These are phyloP conservation scores for Cercospora sp. DNA, from an alignment of 2,329 filamentous ascomycete genomes.

Conservation along the genomic window DNA sequence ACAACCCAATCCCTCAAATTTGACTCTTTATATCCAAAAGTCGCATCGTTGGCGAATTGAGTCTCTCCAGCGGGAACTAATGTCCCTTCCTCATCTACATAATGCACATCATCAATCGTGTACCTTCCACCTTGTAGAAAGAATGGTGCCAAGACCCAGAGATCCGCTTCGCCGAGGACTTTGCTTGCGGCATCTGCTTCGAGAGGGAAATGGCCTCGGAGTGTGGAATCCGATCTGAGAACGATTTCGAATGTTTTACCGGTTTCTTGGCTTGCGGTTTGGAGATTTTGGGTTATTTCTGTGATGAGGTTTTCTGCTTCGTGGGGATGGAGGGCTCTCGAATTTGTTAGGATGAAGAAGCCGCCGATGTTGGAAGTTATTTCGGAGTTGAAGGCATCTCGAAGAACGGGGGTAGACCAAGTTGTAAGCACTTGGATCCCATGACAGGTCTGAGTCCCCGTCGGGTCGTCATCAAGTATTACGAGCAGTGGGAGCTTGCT, in stretches of 20 bases:
- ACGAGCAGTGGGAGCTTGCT: conserved; percentile 15
- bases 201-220: conserved; percentile 59
- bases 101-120: conserved; percentile 60
- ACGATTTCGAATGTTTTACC: conserved; percentile 55
- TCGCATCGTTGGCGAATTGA: conserved; percentile 59
- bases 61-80: conserved; percentile 56
- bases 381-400: conserved; percentile 45
- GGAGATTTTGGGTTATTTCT: conserved; percentile 55
- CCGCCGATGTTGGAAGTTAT: conserved; percentile 39
- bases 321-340: conserved; percentile 55
- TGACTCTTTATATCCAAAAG: conserved; percentile 59
- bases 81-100: conserved; percentile 55
- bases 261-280: conserved; percentile 46
- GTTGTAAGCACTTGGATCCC: conserved; percentile 57
- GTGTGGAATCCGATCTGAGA: conserved; percentile 58
- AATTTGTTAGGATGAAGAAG: conserved; percentile 64
- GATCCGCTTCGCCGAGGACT: conserved; percentile 54
- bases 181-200: conserved; percentile 56
- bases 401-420: conserved; percentile 52
- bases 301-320: conserved; percentile 52
- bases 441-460: conserved; percentile 64
- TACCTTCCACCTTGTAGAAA: conserved; percentile 61
- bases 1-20: conserved; percentile 56
- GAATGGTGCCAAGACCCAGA: conserved; percentile 59
- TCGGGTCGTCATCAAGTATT: conserved; percentile 36